Percentiles rank a stretch among this genome's conserved stretches.
These are phyloP conservation scores for Ascoidea tarda DNA, from an alignment of 805 yeast genomes.

Conservation along the genomic window DNA sequence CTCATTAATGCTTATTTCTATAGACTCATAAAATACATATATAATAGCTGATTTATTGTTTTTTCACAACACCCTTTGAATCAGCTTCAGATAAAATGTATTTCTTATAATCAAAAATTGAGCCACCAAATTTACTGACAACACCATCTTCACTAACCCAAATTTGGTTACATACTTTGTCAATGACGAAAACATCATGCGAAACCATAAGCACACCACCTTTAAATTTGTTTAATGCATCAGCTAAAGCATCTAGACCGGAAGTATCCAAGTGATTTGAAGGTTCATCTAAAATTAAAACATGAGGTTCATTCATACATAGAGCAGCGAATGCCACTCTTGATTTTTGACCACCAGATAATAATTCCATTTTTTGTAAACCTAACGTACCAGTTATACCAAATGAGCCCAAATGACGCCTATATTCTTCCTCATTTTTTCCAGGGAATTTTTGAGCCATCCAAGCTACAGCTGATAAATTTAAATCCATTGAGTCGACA, in stretches of 20 bases:
- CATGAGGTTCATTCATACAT: slow-evolving; percentile 81
- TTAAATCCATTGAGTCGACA: slow-evolving; percentile 92
- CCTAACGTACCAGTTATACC: slow-evolving; percentile 95
- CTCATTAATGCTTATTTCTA: no score
- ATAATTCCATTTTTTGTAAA: slow-evolving; percentile 72
- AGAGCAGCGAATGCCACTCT: slow-evolving; percentile 96
- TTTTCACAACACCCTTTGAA: slow-evolving; percentile 80
- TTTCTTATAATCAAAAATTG: slow-evolving; percentile 79
- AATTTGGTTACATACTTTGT: slow-evolving; percentile 80
- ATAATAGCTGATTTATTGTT: slow-evolving; percentile 30
- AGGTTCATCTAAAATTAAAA: slow-evolving; percentile 91
- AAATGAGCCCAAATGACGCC: slow-evolving; percentile 92
- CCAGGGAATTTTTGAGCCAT: slow-evolving; percentile 85
- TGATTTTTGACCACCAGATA: slow-evolving; percentile 97
- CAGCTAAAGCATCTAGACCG: slow-evolving; percentile 91
- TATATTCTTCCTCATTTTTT: slow-evolving; percentile 88
- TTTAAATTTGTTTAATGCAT: slow-evolving; percentile 73
- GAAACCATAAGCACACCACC: slow-evolving; percentile 98
- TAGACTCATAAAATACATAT: no score
- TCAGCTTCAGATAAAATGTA: slow-evolving; percentile 71
- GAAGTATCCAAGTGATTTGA: slow-evolving; percentile 97
- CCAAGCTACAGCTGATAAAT: slow-evolving; percentile 83
- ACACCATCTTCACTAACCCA: slow-evolving; percentile 89
- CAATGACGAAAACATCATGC: slow-evolving; percentile 89
- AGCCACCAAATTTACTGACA: slow-evolving; percentile 67